phyloP scores from a whole-genome alignment of 2,329 filamentous ascomycete genomes.

The Pyrenophora tritici-repentis region DNA sequence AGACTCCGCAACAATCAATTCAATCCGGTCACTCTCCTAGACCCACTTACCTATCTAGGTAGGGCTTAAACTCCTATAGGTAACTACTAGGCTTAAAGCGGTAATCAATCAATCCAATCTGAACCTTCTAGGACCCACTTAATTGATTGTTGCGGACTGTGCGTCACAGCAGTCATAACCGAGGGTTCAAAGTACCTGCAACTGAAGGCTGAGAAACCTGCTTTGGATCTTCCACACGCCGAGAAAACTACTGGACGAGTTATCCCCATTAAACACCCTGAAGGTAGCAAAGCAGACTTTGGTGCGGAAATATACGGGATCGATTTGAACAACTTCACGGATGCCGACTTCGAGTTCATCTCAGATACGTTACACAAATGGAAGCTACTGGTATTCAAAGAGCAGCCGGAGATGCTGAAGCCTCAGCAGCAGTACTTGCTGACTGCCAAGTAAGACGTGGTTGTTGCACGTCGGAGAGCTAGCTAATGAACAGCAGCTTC shows the following conservation, averaged over 20 bases:
- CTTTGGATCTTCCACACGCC: constrained; percentile 9
- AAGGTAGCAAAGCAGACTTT: constrained; percentile 12
- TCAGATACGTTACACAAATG: constrained; percentile 10
- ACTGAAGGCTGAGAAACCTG: constrained; percentile 1
- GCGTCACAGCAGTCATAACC: neutral
- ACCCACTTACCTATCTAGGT: too few species aligned
- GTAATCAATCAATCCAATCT: too few species aligned
- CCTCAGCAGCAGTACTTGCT: constrained; percentile 14
- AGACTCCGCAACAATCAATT: too few species aligned
- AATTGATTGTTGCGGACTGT: too few species aligned
- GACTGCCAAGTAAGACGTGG: constrained; percentile 5
- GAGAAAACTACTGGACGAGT: constrained; percentile 7
- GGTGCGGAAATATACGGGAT: constrained; percentile 17
- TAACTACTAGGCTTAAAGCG: too few species aligned
- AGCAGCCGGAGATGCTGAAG: constrained; percentile 14
- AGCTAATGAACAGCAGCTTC: constrained; percentile 1
- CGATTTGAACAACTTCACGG: constrained; percentile 17
- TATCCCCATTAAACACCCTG: constrained; percentile 6
- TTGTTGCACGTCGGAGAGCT: too few species aligned
- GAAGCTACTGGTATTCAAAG: constrained; percentile 16
- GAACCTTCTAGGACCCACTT: too few species aligned
- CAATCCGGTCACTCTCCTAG: too few species aligned
- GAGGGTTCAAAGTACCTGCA: neutral
- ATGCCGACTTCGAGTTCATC: constrained; percentile 16
- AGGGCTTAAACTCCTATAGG: too few species aligned